These are phyloP conservation scores for Beta corolliflora DNA, from an alignment of 179 eudicot genomes.

Conservation along the genomic window DNA sequence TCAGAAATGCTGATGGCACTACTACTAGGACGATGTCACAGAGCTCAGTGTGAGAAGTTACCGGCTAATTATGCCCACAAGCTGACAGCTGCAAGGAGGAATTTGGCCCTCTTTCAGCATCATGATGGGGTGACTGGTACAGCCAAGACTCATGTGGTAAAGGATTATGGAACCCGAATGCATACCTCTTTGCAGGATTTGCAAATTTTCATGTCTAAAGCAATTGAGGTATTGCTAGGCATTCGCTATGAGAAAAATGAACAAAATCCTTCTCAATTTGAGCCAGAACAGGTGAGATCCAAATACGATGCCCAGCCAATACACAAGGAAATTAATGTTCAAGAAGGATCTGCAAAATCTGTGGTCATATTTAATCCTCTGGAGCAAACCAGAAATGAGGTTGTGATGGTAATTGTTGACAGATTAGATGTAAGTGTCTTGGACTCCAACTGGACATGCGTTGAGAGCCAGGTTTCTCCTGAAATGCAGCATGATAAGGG, in stretches of 20 bases:
- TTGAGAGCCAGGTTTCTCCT: conserved; percentile 93
- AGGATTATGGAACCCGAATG: conserved; percentile 94
- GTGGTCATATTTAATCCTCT: conserved; percentile 82
- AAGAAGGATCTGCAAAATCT: conserved; percentile 62
- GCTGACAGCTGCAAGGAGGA: conserved; percentile 91
- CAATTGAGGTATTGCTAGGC: conserved; percentile 80
- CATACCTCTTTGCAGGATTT: conserved; percentile 87
- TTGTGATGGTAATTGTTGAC: conserved; percentile 84
- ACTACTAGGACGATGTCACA: conserved; percentile 77
- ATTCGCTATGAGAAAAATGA: conserved; percentile 80
- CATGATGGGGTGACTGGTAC: conserved; percentile 99
- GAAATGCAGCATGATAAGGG: conserved; percentile 71
- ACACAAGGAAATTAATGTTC: conserved; percentile 54
- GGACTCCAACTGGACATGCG: conserved; percentile 96
- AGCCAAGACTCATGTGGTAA: conserved; percentile 95
- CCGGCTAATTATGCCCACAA: conserved; percentile 77
- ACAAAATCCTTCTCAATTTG: conserved; percentile 74
- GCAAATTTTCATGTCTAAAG: conserved; percentile 95
- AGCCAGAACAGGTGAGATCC: conserved; percentile 68
- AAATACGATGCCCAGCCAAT: conserved; percentile 77
- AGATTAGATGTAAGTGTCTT: conserved; percentile 78
- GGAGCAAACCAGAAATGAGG: conserved; percentile 84
- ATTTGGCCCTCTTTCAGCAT: conserved; percentile 97
- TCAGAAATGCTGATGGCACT: conserved; percentile 86
- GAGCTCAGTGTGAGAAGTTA: conserved; percentile 79